These are phyloP conservation scores for Saxophila tyrrhenica DNA, from an alignment of 495 filamentous ascomycete genomes.

Conservation along the genomic window DNA sequence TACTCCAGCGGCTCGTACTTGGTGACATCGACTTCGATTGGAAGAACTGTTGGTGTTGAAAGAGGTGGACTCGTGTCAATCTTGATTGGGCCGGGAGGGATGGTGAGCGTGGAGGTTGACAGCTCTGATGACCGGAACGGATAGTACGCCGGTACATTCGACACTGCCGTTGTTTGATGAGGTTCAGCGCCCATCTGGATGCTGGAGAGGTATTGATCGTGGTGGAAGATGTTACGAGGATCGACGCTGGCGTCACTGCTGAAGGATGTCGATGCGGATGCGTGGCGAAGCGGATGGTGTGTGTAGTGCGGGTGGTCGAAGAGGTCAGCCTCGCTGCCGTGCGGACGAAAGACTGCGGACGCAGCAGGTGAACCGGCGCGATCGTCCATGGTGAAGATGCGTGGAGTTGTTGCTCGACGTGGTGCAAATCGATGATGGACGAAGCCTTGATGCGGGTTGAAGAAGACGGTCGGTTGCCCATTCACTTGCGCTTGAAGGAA, in stretches of 20 bases:
- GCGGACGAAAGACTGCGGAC: not conserved
- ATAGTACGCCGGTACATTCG: not conserved
- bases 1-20: constrained; percentile 1
- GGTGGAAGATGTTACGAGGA: not conserved
- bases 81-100: not conserved
- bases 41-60: not conserved
- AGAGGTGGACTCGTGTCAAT: not conserved
- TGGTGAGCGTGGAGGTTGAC: not conserved
- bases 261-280: not conserved
- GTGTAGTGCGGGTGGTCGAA: not conserved
- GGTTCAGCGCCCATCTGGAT: no score
- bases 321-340: not conserved
- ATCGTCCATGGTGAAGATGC: not conserved
- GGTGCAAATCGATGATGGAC: not conserved
- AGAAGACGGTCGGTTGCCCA: not conserved
- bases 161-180: not conserved
- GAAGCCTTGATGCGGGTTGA: not conserved
- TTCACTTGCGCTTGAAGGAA: not conserved
- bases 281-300: not conserved
- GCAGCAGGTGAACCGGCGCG: not conserved
- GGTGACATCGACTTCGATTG: not conserved
- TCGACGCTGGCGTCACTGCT: not conserved
- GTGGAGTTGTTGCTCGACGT: not conserved
- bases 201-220: not conserved
- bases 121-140: not conserved